Evolutionary conservation across 169 alveolate genomes (phyloP).

Genomic region (Plasmodium adleri): DNA sequence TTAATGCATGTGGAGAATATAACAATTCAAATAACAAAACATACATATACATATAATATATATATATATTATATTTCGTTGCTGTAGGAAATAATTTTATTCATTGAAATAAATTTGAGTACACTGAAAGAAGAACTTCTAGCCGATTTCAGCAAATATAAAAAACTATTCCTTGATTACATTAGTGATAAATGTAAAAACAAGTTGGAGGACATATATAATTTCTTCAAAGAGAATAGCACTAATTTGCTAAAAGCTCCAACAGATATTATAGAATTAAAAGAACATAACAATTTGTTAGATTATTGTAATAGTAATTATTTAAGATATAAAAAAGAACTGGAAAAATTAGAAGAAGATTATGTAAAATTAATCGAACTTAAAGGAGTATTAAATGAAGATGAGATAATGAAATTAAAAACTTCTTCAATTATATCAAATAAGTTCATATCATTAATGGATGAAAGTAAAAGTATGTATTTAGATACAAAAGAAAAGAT

Average conservation of each 20-base stretch:
- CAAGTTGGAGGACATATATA: slow-evolving; percentile 54
- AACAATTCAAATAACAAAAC: too few relatives aligned
- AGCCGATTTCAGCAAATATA: slow-evolving; percentile 43
- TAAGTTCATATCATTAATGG: slow-evolving; percentile 53
- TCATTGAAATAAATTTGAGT: slow-evolving; percentile 70
- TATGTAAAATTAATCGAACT: slow-evolving; percentile 66
- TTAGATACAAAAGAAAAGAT: slow-evolving; percentile 74
- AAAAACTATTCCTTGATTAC: slow-evolving; percentile 35
- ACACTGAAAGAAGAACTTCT: slow-evolving; percentile 56
- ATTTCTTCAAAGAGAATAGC: slow-evolving; percentile 65
- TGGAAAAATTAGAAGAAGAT: slow-evolving; percentile 66
- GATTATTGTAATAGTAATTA: slow-evolving; percentile 63
- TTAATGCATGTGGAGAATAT: too few relatives aligned
- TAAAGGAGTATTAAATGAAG: slow-evolving; percentile 77
- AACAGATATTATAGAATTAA: slow-evolving; percentile 34
- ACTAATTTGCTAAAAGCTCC: slow-evolving; percentile 50
- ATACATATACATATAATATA: too few relatives aligned
- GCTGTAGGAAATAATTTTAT: slow-evolving; percentile 44
- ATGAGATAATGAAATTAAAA: slow-evolving; percentile 74
- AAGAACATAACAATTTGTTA: slow-evolving; percentile 40
- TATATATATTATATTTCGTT: too few relatives aligned
- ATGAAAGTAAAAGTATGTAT: slow-evolving; percentile 69
- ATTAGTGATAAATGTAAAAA: slow-evolving; percentile 64
- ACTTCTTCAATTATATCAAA: slow-evolving; percentile 47
- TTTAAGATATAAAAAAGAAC: slow-evolving; percentile 33